A percentile compares a stretch with the other conserved stretches of the same genome.
Conservation (phyloP, 164 flowering plant species). For the Macadamia tetraphylla region DNA sequence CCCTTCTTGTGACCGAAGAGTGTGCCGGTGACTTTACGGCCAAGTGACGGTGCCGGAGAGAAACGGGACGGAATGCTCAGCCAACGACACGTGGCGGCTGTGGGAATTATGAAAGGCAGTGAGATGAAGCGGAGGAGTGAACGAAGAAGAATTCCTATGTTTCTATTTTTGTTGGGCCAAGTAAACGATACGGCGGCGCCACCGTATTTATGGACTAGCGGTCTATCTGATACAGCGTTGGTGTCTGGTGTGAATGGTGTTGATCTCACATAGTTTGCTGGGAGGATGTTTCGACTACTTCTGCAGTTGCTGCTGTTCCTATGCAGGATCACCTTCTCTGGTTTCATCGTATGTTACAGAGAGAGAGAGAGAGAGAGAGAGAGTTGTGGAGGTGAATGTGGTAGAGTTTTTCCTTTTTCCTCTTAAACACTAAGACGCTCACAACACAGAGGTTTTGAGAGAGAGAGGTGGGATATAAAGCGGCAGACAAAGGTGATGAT, state of each 20-base stretch:
- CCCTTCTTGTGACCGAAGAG: constrained; percentile 17
- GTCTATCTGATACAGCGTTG: neutral
- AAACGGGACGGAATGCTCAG: neutral
- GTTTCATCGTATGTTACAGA: constrained; percentile 2
- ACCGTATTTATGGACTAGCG: neutral
- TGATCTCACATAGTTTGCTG: constrained; percentile 7
- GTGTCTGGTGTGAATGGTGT: neutral
- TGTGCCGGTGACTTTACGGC: constrained; percentile 12
- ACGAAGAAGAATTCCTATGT: neutral
- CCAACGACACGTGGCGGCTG: neutral
- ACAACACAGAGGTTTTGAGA: neutral
- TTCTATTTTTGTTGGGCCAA: neutral
- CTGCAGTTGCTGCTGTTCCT: constrained; percentile 13
- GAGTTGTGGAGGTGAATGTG: neutral
- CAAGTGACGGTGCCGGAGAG: neutral
- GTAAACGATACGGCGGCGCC: neutral
- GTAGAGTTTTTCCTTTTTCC: too few species aligned
- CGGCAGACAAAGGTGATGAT: neutral
- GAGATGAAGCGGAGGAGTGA: constrained; percentile 4
- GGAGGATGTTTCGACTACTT: constrained; percentile 5
- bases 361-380: constrained; percentile 2
- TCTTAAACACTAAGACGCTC: too few species aligned
- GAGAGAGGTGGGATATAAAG: too few species aligned
- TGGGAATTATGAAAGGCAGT: neutral
- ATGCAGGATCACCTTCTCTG: neutral